Evolutionary conservation across 805 yeast genomes (phyloP), one percentile per base, ranked within the genome.

Genomic region (Ogataea ramenticola): DNA sequence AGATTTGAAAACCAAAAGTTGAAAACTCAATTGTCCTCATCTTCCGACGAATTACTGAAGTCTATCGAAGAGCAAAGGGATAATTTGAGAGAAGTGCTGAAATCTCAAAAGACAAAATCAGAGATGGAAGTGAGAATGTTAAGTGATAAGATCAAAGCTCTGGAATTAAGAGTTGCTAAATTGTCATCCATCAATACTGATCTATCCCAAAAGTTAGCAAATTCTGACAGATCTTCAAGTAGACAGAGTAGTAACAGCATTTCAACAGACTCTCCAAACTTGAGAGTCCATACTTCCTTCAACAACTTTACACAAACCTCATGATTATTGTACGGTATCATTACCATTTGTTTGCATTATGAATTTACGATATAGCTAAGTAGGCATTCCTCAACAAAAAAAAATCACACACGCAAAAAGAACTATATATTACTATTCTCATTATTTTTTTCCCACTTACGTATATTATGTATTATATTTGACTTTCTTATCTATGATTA

Each of bases 21-120:
- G 52, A 67, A 49, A 59, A 66, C 38, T 64, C 71, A 57, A 57
- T 58, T 41, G 61, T 29, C 27, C 12, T 20, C 32, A 15, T 22
- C 27, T 2, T 24, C 20, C 3, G 32, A 37, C 26, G 41, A 27
- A 12, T 3, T 27, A 3, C 11, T 39, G 12, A 27, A 39, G 11
- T 39, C 41, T 4, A n/a, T 39, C 20, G 41, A 39, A 39, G 46
- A 49, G 19, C 68, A 65, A 45, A 49, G 58, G 32, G 63, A 62
- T 39, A 60, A 56, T 10, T 41, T 64, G 31, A 44, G 63, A 26
- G 64, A 60, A 27, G 64, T 61, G 0, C 46, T 62, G 38, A 59
- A 51, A 33, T 49, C 56, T 40, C 50, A 59, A 42, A 61, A 56
- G 41, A 54, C 50, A 27, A 52, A 55, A 40, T 50, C 49, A 36